Evolutionary conservation across 176 grass and related monocot species (phyloP).

Genomic region (Hyparrhenia diplandra): DNA sequence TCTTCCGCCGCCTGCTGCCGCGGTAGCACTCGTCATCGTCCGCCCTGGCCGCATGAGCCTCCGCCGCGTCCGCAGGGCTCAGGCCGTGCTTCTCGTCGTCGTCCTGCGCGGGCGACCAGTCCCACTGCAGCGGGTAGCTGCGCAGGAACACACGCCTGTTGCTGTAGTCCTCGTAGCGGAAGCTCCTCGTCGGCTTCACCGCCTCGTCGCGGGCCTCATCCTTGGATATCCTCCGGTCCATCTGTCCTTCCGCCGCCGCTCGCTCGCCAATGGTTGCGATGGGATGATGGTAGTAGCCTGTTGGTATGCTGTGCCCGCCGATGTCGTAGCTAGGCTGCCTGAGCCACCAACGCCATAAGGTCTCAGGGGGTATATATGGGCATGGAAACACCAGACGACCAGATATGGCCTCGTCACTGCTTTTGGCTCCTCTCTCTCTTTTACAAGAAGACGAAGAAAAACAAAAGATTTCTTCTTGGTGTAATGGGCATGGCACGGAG

Average conservation of each 20-base stretch:
- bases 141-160: conserved; percentile 68
- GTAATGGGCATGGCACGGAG: conserved; percentile 34
- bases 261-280: not conserved
- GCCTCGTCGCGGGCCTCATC: not conserved
- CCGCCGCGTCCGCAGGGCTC: not conserved
- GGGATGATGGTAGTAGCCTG: not conserved
- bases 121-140: conserved; percentile 89
- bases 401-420: not conserved
- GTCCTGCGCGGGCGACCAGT: conserved; percentile 7
- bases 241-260: not conserved
- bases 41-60: too few relatives aligned
- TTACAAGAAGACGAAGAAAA: not conserved
- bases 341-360: not conserved
- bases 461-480: not conserved
- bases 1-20: conserved; percentile 26
- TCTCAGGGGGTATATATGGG: not conserved
- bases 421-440: not conserved
- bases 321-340: not conserved
- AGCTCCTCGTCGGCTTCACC: conserved; percentile 45
- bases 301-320: not conserved
- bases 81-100: not conserved
- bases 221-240: conserved; percentile 24
- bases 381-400: not conserved
- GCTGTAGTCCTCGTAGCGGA: conserved; percentile 83
- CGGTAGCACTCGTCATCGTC: not conserved